Conservation (phyloP, 352 stramenopile genomes). For the Phytophthora sojae region DNA sequence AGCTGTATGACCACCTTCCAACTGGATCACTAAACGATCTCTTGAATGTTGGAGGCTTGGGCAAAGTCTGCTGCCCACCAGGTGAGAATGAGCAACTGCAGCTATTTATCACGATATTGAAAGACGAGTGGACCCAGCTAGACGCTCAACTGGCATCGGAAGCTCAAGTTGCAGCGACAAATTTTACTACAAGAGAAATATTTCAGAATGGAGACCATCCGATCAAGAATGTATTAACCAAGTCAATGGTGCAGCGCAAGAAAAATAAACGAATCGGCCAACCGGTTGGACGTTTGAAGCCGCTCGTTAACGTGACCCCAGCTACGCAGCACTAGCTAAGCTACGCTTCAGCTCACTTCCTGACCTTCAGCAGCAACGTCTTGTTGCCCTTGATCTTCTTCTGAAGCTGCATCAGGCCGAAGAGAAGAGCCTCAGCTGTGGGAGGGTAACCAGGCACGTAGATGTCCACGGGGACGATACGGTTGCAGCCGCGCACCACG, state of each 20-base stretch:
- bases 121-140: constrained; percentile 24
- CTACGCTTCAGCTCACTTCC: constrained; percentile 14
- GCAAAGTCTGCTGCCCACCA: constrained; percentile 14
- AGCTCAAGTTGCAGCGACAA: constrained; percentile 2
- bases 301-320: constrained; percentile 1
- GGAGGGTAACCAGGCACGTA: constrained; percentile 97
- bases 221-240: background rate
- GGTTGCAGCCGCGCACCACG: constrained; percentile 96
- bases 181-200: background rate
- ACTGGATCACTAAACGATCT: constrained; percentile 50
- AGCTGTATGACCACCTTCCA: constrained; percentile 35
- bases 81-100: constrained; percentile 38
- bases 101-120: constrained; percentile 36
- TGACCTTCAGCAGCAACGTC: constrained; percentile 22
- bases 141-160: constrained; percentile 13
- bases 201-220: constrained; percentile 2
- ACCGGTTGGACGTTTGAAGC: constrained; percentile 5
- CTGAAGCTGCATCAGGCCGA: constrained; percentile 25
- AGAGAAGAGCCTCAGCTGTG: constrained; percentile 18
- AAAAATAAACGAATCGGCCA: constrained; percentile 3
- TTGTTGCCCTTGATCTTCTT: constrained; percentile 27
- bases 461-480: constrained; percentile 98
- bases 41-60: constrained; percentile 20
- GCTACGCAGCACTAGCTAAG: background rate
- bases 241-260: constrained; percentile 7